Evolutionary conservation across 164 flowering plant species (phyloP), one percentile per base, ranked within the genome.

Genomic region (Chimonanthus praecox): DNA sequence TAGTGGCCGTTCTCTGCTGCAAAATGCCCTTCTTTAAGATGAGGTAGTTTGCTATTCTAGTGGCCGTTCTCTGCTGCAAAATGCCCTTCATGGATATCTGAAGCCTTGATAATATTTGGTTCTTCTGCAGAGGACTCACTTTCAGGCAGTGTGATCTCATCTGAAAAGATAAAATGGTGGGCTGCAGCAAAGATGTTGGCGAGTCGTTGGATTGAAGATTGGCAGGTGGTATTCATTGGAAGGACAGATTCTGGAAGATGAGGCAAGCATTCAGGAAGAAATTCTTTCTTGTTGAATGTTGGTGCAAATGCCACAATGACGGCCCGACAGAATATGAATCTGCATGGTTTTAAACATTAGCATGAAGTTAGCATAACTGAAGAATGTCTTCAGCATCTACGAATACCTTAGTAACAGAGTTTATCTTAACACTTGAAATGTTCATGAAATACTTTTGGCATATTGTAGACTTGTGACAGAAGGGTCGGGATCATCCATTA

Each of bases 291-390:
- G 77, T 80, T 71, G 70, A 58, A 81, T 7, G 89, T 86, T 65
- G 87, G 88, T 11, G 81, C 82, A 74, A 84, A 84, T 5, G 85
- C 80, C 6, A 85, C 75, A 60, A 94, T 68, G 47, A 87, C 97
- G 18, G 90, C 87, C 71, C 87, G 87, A 65, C 93, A 92, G 73
- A 92, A 94, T 72, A 92, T 78, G 81, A 92, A 94, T 84, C 98
- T 94, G 89, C 73, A 77, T 49, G 13, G 58, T 69, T 70, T 33
- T 44, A 44, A 75, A 46, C 54, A 58, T 73, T 48, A 72, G 72
- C 68, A 66, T 13, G 60, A 54, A 54, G 33, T 33, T 33, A 33
- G 33, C 33, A 33, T 33, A 33, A 33, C 2, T 33, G 33, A 33
- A 33, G 33, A 33, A 33, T 33, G 33, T 33, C 33, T 33, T 33